Conservation (phyloP, 768 basidiomycete genomes). For the Podaxis rugospora region DNA sequence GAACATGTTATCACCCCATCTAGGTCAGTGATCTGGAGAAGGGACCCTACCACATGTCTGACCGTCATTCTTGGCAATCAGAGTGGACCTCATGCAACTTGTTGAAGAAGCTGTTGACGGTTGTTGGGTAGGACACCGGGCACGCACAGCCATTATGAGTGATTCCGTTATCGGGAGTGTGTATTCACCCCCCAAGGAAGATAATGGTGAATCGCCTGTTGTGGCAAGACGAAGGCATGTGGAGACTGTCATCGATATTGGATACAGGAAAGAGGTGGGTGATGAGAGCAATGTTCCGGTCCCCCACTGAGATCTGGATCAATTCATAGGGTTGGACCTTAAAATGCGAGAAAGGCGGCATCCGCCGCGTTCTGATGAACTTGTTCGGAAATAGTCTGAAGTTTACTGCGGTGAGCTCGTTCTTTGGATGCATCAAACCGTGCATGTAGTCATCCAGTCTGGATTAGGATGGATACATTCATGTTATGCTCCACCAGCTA, state of each 20-base stretch:
- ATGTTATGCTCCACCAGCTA: slow-evolving; percentile 75
- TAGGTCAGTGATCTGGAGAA: slow-evolving; percentile 38
- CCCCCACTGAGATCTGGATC: background rate
- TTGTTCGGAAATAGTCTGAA: slow-evolving; percentile 92
- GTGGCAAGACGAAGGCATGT: slow-evolving; percentile 49
- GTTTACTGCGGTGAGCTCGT: slow-evolving; percentile 68
- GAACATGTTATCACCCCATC: slow-evolving; percentile 70
- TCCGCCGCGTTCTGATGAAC: slow-evolving; percentile 91
- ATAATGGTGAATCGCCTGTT: slow-evolving; percentile 34
- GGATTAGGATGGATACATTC: slow-evolving; percentile 76
- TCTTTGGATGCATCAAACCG: background rate
- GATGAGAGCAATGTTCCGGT: background rate
- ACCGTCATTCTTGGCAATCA: slow-evolving; percentile 15
- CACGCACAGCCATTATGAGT: slow-evolving; percentile 62
- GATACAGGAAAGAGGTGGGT: slow-evolving; percentile 60
- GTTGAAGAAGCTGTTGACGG: slow-evolving; percentile 90
- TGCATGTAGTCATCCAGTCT: slow-evolving; percentile 2
- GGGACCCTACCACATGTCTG: slow-evolving; percentile 3
- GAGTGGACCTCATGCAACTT: slow-evolving; percentile 74
- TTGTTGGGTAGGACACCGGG: slow-evolving; percentile 90
- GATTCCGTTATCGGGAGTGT: slow-evolving; percentile 88
- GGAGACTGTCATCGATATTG: slow-evolving; percentile 88
- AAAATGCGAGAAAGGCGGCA: slow-evolving; percentile 88
- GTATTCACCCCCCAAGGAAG: slow-evolving; percentile 78
- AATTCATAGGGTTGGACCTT: slow-evolving; percentile 71